phyloP scores from a whole-genome alignment of 1,284 basidiomycete species.

The Ceratobasidium sp. region DNA sequence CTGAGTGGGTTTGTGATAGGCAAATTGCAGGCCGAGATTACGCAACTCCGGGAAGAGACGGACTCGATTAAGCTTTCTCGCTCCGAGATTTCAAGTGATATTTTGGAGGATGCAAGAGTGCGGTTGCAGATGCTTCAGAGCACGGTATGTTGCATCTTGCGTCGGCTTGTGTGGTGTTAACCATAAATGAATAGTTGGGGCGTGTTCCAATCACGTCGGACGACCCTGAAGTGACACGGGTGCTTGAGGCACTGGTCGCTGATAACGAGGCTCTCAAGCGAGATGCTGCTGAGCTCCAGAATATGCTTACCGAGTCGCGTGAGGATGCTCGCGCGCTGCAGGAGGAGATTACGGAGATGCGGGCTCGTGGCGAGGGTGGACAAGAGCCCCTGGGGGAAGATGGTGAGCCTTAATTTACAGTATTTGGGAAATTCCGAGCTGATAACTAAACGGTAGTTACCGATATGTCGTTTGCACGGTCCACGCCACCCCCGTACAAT shows the following conservation, averaged over 20 bases:
- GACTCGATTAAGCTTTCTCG: slow-evolving; percentile 74
- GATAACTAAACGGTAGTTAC: slow-evolving; percentile 9
- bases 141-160: slow-evolving; percentile 54
- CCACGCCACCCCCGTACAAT: slow-evolving; percentile 36
- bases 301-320: slow-evolving; percentile 75
- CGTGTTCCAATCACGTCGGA: slow-evolving; percentile 52
- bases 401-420: background rate
- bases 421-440: background rate
- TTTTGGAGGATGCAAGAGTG: slow-evolving; percentile 76
- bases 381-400: slow-evolving; percentile 39
- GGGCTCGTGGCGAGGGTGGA: slow-evolving; percentile 57
- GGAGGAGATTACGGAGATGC: slow-evolving; percentile 78
- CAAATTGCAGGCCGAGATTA: slow-evolving; percentile 79
- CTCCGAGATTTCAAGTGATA: slow-evolving; percentile 72
- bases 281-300: slow-evolving; percentile 82
- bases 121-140: slow-evolving; percentile 70
- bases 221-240: slow-evolving; percentile 69
- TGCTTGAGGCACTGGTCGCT: slow-evolving; percentile 82
- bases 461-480: slow-evolving; percentile 40
- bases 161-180: slow-evolving; percentile 22
- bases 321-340: slow-evolving; percentile 77
- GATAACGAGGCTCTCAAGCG: slow-evolving; percentile 85
- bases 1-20: slow-evolving; percentile 57
- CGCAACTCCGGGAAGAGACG: slow-evolving; percentile 63
- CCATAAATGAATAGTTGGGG: slow-evolving; percentile 24